A percentile compares a stretch with the other conserved stretches of the same genome.
Evolutionary conservation across 2,329 filamentous ascomycete species (phyloP).

Genomic region (Septoria linicola): DNA sequence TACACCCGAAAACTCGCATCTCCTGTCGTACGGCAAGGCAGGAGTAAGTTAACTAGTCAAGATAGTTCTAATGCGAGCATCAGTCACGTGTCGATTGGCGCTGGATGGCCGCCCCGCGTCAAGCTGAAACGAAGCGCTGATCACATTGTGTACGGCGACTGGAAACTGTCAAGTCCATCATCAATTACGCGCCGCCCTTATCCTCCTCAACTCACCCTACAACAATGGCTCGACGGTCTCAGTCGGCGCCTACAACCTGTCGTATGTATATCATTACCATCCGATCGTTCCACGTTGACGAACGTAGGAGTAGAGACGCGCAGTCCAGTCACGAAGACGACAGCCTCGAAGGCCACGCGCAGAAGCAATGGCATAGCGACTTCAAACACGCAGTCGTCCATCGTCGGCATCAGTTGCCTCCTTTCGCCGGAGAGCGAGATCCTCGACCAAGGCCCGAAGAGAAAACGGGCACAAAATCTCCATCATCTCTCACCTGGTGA

Average conservation of each 20-base stretch:
- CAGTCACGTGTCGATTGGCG: background rate
- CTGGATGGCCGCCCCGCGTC: background rate
- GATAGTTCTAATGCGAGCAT: too few species aligned
- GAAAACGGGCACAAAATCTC: background rate
- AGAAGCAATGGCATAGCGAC: background rate
- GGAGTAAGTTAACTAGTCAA: too few species aligned
- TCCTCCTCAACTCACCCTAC: background rate
- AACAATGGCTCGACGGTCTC: constrained; percentile 2
- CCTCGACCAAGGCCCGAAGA: background rate
- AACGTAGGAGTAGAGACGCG: background rate
- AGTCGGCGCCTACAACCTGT: constrained; percentile 1
- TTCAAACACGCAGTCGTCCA: background rate
- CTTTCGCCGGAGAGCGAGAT: background rate
- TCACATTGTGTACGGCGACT: background rate
- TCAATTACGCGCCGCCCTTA: background rate
- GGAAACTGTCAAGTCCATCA: background rate
- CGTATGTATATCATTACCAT: background rate
- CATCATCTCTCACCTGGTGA: background rate
- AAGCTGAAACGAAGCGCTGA: background rate
- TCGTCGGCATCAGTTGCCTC: background rate
- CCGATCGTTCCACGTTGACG: background rate
- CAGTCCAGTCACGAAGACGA: background rate
- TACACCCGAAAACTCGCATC: background rate
- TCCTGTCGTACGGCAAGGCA: background rate
- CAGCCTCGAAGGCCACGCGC: background rate